Percentiles rank a stretch among this genome's conserved stretches.
phyloP scores from a whole-genome alignment of 73 alveolate genomes.

The Paramecium primaurelia region DNA sequence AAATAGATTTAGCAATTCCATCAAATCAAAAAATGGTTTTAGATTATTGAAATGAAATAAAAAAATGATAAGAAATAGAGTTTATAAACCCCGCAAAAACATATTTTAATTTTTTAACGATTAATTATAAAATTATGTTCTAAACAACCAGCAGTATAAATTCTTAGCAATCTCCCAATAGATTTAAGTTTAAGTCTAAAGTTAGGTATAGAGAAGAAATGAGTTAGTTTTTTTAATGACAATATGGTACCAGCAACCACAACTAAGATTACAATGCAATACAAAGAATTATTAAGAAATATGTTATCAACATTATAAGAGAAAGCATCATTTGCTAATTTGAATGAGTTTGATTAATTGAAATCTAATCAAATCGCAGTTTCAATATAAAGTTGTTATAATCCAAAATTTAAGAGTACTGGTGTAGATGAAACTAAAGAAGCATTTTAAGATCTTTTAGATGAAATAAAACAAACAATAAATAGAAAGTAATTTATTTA shows the following conservation, averaged over 20 bases:
- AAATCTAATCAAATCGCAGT: not conserved
- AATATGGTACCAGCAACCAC: not conserved
- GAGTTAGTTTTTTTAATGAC: conserved; percentile 9
- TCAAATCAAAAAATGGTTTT: not conserved
- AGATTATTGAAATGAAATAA: not conserved
- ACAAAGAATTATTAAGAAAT: not conserved
- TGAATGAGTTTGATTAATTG: not conserved
- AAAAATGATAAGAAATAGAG: not conserved
- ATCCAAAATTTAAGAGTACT: conserved; percentile 9
- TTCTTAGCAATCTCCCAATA: not conserved
- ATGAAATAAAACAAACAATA: conserved; percentile 37
- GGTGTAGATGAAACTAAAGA: conserved; percentile 11
- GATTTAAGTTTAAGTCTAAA: conserved; percentile 42
- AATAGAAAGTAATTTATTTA: not conserved
- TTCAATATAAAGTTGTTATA: not conserved
- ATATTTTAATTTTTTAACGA: not conserved
- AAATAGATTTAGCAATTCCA: no score
- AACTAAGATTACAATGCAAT: not conserved
- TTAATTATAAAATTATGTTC: conserved; percentile 22
- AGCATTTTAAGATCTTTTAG: not conserved
- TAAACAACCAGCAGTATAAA: not conserved
- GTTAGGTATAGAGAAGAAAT: not conserved
- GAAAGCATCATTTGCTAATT: not conserved
- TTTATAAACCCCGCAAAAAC: not conserved
- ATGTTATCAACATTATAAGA: not conserved